These are phyloP conservation scores for Nemophila menziesii DNA, from an alignment of 257 asterid genomes.

Conservation along the genomic window DNA sequence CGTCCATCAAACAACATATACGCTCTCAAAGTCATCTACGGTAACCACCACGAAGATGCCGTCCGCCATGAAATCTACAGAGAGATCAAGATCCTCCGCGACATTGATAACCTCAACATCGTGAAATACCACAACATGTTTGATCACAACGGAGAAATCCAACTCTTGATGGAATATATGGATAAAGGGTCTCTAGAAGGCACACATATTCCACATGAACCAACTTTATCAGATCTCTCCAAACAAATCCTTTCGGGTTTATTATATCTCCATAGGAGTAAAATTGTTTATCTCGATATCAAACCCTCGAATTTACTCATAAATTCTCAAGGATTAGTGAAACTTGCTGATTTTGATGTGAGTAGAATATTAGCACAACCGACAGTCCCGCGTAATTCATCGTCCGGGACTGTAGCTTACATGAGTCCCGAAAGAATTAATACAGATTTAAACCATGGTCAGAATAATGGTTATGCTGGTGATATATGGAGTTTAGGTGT, in stretches of 20 bases:
- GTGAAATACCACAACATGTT: slow-evolving; percentile 15
- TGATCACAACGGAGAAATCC: slow-evolving; percentile 14
- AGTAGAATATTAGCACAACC: slow-evolving; percentile 6
- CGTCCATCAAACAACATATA: slow-evolving; percentile 12
- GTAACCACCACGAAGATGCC: slow-evolving; percentile 13
- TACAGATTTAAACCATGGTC: slow-evolving; percentile 8
- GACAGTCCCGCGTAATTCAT: no score
- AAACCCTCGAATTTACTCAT: slow-evolving; percentile 20
- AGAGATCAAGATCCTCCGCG: slow-evolving; percentile 14
- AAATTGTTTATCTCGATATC: slow-evolving; percentile 17
- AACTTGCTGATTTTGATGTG: slow-evolving; percentile 18
- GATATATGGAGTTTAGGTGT: slow-evolving; percentile 16
- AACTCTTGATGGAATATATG: slow-evolving; percentile 13
- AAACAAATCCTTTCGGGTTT: slow-evolving; percentile 19
- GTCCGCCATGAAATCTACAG: slow-evolving; percentile 5
- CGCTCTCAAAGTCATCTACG: slow-evolving; percentile 16
- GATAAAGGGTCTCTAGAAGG: slow-evolving; percentile 14
- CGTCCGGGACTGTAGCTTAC: slow-evolving; percentile 8
- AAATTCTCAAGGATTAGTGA: slow-evolving; percentile 9
- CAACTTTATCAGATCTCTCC: slow-evolving; percentile 9
- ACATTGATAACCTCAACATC: slow-evolving; percentile 16
- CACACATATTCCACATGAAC: slow-evolving; percentile 12
- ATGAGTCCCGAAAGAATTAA: slow-evolving; percentile 14
- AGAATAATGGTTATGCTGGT: slow-evolving; percentile 11
- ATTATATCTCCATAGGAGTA: slow-evolving; percentile 14